These are phyloP conservation scores for Neurospora intermedia DNA, from an alignment of 495 filamentous ascomycete species.

Conservation along the genomic window DNA sequence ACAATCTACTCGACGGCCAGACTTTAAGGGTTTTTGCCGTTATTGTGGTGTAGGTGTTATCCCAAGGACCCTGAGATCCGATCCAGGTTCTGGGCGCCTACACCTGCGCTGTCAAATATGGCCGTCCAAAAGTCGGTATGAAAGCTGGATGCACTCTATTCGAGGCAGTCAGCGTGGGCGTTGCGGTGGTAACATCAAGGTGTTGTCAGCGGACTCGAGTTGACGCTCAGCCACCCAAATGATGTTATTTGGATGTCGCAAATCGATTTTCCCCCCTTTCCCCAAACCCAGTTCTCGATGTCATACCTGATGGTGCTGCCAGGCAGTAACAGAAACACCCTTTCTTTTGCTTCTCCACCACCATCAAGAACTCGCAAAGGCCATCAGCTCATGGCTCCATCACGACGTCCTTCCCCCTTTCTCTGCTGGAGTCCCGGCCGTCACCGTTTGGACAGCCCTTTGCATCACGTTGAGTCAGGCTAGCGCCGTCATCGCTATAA, in stretches of 20 bases:
- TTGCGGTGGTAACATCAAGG: background rate
- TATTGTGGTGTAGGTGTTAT: background rate
- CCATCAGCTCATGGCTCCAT: background rate
- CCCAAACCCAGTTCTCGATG: background rate
- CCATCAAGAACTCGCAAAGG: background rate
- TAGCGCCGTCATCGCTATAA: slow-evolving; percentile 18
- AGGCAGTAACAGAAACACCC: background rate
- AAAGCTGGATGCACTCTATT: background rate
- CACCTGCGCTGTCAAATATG: background rate
- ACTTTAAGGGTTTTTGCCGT: background rate
- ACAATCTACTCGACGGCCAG: slow-evolving; percentile 3
- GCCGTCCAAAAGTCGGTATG: background rate
- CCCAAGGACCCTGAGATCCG: background rate
- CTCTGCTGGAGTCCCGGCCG: background rate
- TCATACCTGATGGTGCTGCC: background rate
- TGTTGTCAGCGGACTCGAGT: background rate
- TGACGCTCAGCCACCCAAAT: background rate
- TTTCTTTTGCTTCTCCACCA: background rate
- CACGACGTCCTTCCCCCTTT: background rate
- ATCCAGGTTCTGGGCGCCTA: background rate
- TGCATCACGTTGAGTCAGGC: slow-evolving; percentile 13
- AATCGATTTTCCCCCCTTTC: background rate
- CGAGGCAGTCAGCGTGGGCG: background rate
- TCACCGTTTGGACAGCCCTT: background rate
- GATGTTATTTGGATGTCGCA: background rate